Base-by-base conservation (phyloP, 2,329 filamentous ascomycete species). In the Nothopassalora personata region DNA sequence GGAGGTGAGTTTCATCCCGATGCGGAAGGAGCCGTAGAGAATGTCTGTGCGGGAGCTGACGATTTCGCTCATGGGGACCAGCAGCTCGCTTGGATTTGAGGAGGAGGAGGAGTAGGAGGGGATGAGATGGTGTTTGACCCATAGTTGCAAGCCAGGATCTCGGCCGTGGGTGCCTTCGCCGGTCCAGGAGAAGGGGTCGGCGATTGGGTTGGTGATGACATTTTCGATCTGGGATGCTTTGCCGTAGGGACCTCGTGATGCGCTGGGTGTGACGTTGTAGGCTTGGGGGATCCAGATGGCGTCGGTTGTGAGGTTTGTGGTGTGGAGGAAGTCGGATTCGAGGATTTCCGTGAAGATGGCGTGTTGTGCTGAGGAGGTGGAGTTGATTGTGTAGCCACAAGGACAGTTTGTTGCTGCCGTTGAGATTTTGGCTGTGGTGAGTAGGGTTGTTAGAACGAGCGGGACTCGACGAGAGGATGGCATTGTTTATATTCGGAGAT, bases 271-370 rank as follows among this genome's bases (percentile, higher is more conserved):
- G 54, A 87, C 79, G 67, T 86, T 86, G 76, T 88, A 92, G 30
- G 80, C 78, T 70, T 91, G 88, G 13, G 81, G 78, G 28, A 75
- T 70, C 89, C 89, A 93, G 63, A 86, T 81, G 34, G 58, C 28
- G 45, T 64, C 54, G 43, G 49, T 60, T 9, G 63, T 60, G 9
- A 67, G 50, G 67, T 81, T 71, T 9, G 74, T 66, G 39, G 83
- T 69, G 60, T 83, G 82, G 3, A 85, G 75, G 69, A 92, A 92
- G 74, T 92, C 86, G 19, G 86, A 86, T 69, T 91, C 88, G 54
- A 90, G 73, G 10, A 85, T 70, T 60, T 91, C 85, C 2, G 86
- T 90, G 71, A 89, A 91, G 54, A 88, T 69, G 45, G 78, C 73
- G 50, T 73, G 67, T 6, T 67, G 59, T 4, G 70, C 64, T 30